Conservation (phyloP, 1,284 basidiomycete species). For the Ustilago cynodontis region DNA sequence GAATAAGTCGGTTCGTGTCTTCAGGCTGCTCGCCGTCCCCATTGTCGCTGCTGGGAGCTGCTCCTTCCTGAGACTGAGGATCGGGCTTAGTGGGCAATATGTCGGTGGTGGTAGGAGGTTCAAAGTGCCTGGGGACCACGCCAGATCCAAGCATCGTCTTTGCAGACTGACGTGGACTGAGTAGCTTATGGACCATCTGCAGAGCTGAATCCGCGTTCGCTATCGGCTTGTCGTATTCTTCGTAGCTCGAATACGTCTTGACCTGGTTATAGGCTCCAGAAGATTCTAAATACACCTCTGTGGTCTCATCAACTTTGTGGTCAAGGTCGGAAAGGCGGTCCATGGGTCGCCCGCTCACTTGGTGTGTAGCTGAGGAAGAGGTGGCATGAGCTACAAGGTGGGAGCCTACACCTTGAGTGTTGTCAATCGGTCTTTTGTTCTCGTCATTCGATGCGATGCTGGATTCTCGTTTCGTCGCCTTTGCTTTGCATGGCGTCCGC, state of each 20-base stretch:
- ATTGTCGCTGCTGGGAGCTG: not conserved
- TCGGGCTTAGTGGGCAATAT: not conserved
- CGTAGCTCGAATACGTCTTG: not conserved
- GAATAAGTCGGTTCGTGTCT: not conserved
- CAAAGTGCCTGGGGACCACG: not conserved
- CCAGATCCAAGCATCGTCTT: too few species aligned
- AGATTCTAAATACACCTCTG: too few species aligned
- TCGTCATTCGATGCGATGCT: not conserved
- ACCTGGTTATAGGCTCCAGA: not conserved
- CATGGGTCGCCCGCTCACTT: not conserved
- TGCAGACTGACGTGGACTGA: not conserved
- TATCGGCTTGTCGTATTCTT: not conserved
- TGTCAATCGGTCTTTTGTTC: not conserved
- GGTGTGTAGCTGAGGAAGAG: not conserved
- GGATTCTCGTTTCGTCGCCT: not conserved
- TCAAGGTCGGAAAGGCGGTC: too few species aligned
- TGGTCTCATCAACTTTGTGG: too few species aligned
- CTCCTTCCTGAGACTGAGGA: not conserved
- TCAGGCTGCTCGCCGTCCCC: not conserved
- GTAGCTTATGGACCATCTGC: not conserved
- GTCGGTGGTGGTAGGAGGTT: not conserved
- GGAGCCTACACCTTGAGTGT: not conserved
- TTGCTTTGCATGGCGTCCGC: not conserved
- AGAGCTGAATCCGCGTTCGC: not conserved
- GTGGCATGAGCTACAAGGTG: not conserved